These are phyloP conservation scores for Trypanosoma mega DNA, from an alignment of 208 protist species.

Conservation along the genomic window DNA sequence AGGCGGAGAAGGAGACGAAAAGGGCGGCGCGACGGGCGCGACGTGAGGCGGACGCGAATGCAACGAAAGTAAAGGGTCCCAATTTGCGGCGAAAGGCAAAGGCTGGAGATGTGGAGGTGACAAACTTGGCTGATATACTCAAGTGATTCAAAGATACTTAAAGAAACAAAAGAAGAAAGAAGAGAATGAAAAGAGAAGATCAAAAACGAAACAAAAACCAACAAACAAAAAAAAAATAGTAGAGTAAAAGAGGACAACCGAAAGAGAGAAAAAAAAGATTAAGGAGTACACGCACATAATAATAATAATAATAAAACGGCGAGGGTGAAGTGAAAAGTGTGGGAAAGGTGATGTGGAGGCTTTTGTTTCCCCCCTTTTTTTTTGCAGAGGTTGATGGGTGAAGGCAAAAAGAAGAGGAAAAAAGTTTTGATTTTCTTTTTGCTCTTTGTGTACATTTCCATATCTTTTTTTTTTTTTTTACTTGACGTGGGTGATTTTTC, in stretches of 20 bases:
- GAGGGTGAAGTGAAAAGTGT: too few species aligned
- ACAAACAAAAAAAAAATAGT: too few species aligned
- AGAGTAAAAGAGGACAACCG: too few species aligned
- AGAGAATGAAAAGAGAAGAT: constrained; percentile 9
- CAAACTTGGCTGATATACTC: constrained; percentile 60
- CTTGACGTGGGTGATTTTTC: not conserved
- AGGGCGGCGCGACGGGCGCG: constrained; percentile 36
- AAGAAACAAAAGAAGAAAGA: not conserved
- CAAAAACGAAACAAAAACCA: too few species aligned
- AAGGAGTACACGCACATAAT: too few species aligned
- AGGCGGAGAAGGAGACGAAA: constrained; percentile 58
- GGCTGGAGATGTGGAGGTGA: constrained; percentile 49
- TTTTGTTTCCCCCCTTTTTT: too few species aligned
- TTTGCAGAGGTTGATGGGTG: too few species aligned
- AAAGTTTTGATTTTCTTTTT: not conserved
- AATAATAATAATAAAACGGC: too few species aligned
- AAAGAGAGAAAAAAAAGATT: too few species aligned
- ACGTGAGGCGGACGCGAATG: constrained; percentile 36
- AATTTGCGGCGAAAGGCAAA: not conserved
- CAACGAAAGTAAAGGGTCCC: constrained; percentile 13
- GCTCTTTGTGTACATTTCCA: not conserved
- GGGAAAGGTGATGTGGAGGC: too few species aligned
- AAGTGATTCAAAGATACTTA: constrained; percentile 12
- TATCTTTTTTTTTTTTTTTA: not conserved
- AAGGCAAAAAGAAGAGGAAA: not conserved